These are phyloP conservation scores for Eucommia ulmoides DNA, from an alignment of 257 asterid species.

Conservation along the genomic window DNA sequence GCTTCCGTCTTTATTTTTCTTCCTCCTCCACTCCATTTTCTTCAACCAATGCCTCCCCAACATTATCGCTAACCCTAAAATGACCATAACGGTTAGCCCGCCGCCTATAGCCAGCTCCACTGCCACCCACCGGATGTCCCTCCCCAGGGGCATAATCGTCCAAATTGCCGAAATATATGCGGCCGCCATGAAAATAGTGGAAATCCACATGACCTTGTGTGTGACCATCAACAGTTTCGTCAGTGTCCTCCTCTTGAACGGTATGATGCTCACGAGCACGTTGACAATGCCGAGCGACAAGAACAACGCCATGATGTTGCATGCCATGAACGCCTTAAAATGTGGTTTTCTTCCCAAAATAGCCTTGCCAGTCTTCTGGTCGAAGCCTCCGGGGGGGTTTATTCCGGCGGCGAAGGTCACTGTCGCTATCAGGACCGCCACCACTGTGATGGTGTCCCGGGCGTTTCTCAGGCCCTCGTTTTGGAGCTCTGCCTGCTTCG, in stretches of 20 bases:
- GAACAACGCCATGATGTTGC: slow-evolving; percentile 38
- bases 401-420: slow-evolving; percentile 43
- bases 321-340: slow-evolving; percentile 33
- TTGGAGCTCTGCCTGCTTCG: slow-evolving; percentile 27
- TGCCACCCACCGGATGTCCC: slow-evolving; percentile 16
- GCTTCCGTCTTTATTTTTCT: slow-evolving; percentile 16
- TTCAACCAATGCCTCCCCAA: slow-evolving; percentile 29
- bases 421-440: slow-evolving; percentile 34
- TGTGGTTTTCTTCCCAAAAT: slow-evolving; percentile 15
- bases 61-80: slow-evolving; percentile 27
- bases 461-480: slow-evolving; percentile 38
- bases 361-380: slow-evolving; percentile 20
- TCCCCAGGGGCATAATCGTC: slow-evolving; percentile 33
- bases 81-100: slow-evolving; percentile 28
- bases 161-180: slow-evolving; percentile 36
- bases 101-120: slow-evolving; percentile 22
- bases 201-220: slow-evolving; percentile 46
- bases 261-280: slow-evolving; percentile 36
- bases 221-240: slow-evolving; percentile 25
- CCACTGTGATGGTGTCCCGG: slow-evolving; percentile 30
- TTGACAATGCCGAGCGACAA: slow-evolving; percentile 36
- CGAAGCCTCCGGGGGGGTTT: slow-evolving; percentile 47
- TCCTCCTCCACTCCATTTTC: slow-evolving; percentile 31
- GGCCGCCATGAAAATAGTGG: slow-evolving; percentile 32
- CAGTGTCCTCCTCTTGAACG: slow-evolving; percentile 31